Evolutionary conservation across 1,284 basidiomycete species (phyloP), one percentile per base, ranked within the genome.

Genomic region (Vanrija sp.): DNA sequence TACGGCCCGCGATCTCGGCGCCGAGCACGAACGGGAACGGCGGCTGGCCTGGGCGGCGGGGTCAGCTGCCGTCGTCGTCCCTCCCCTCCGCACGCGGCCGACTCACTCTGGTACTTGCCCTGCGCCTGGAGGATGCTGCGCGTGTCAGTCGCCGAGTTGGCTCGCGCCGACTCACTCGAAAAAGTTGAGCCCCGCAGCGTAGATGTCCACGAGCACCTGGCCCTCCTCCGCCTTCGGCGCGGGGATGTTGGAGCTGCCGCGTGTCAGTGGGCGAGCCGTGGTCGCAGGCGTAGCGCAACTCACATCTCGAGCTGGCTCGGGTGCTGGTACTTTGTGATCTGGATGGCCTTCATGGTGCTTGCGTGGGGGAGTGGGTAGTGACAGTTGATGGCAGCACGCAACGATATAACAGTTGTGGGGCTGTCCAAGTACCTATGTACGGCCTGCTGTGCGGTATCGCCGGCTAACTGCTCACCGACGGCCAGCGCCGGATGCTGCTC

Each of bases 21-120:
- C 91, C 91, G 7, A 91, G 82, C 10, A 85, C 80, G 77, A 92
- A 95, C 0, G 92, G 92, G 49, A 91, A 80, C 0, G 88, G 83
- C 0, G 89, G 90, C 69, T 92, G 86, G 57, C 70, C 75, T 76
- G 55, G 34, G 8, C 12, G 48, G 29, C 0, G 29, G 39, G 6
- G 43, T 38, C 10, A 44, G 42, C 12, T 18, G 15, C 3, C 28
- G 28, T 10, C 28, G 28, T 10, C 10, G 6, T 28, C 28, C 10
- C 3, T 18, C 12, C 12, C 16, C 34, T 23, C 46, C 29, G 18
- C 21, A 15, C 19, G 26, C 8, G 10, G 3, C 1, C 25, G 2
- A 65, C 72, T 52, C 44, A 76, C 78, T 78, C 73, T 96, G 91
- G 71, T 94, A 88, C 80, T 88, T 91, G 50, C 91, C 91, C 77